These are phyloP conservation scores for Cystobasidium tubakii DNA, from an alignment of 768 basidiomycete species.

Conservation along the genomic window DNA sequence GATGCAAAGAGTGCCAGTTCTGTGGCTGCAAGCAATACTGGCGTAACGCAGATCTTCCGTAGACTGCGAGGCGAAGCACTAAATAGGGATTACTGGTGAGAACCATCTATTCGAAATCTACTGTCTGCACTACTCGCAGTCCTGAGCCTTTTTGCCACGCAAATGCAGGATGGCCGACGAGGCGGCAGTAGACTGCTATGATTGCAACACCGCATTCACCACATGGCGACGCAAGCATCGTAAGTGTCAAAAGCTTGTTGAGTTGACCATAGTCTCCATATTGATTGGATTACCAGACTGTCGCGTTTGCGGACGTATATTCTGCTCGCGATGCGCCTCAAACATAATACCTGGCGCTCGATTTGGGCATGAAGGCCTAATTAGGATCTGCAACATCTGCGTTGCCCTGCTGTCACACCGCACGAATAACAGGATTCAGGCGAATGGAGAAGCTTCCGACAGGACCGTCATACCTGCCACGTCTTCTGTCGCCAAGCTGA, in stretches of 20 bases:
- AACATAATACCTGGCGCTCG: constrained; percentile 90
- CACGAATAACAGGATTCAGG: constrained; percentile 51
- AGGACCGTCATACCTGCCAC: constrained; percentile 70
- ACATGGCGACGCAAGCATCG: constrained; percentile 44
- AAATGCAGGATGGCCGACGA: constrained; percentile 49
- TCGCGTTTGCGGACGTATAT: constrained; percentile 71
- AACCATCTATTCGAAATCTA: no score
- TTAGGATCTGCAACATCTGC: constrained; percentile 92
- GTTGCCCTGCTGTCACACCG: constrained; percentile 79
- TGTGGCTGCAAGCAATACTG: constrained; percentile 6
- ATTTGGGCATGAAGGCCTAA: constrained; percentile 90
- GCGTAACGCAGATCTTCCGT: constrained; percentile 35
- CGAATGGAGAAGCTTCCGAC: constrained; percentile 67
- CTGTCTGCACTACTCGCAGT: no score
- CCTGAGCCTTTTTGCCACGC: no score
- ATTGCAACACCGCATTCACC: constrained; percentile 42
- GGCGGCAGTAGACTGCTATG: constrained; percentile 38
- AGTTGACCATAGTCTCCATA: background rate
- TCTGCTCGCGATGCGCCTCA: constrained; percentile 92
- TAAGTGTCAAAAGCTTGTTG: background rate
- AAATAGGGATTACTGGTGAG: constrained; percentile 95
- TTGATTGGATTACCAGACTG: constrained; percentile 10
- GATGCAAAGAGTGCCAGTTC: constrained; percentile 34
- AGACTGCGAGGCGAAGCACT: constrained; percentile 54
- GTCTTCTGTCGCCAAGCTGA: constrained; percentile 54